These are phyloP conservation scores for Leptodontidium sp. DNA, from an alignment of 2,329 filamentous ascomycete species.

Conservation along the genomic window DNA sequence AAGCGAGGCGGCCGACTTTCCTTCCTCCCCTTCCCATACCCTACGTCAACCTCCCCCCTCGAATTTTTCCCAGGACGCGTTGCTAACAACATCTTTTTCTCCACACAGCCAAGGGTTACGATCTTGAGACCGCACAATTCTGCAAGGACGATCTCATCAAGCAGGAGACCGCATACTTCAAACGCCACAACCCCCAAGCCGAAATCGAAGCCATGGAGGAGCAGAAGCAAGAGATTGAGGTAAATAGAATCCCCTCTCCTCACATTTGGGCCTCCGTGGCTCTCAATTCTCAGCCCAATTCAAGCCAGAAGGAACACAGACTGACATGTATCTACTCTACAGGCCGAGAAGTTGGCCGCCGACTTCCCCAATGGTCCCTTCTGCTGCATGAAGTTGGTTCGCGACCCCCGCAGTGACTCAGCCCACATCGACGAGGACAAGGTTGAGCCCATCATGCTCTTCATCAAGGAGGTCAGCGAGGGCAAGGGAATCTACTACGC, in stretches of 20 bases:
- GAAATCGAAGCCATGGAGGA: not conserved
- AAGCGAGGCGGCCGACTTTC: slow-evolving; percentile 13
- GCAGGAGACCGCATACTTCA: not conserved
- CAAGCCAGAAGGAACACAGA: not conserved
- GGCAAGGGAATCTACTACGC: not conserved
- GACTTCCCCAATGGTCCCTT: not conserved
- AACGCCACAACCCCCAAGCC: not conserved
- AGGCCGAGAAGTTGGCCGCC: not conserved
- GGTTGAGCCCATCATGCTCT: not conserved
- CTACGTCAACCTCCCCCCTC: not conserved
- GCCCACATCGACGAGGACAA: slow-evolving; percentile 3
- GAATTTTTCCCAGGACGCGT: not conserved
- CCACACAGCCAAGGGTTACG: not conserved
- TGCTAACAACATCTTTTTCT: not conserved
- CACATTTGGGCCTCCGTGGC: not conserved
- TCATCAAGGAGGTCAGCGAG: not conserved
- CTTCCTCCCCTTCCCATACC: not conserved
- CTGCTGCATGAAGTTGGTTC: slow-evolving; percentile 2
- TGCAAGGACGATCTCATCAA: not conserved
- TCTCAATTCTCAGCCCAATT: not conserved
- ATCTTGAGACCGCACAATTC: not conserved
- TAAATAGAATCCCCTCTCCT: not conserved
- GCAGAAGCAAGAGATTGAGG: not conserved
- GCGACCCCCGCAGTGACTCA: not conserved
- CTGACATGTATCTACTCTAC: not conserved